Base-by-base conservation (phyloP, 345 rosid species). In the Moricandia moricandioides region DNA sequence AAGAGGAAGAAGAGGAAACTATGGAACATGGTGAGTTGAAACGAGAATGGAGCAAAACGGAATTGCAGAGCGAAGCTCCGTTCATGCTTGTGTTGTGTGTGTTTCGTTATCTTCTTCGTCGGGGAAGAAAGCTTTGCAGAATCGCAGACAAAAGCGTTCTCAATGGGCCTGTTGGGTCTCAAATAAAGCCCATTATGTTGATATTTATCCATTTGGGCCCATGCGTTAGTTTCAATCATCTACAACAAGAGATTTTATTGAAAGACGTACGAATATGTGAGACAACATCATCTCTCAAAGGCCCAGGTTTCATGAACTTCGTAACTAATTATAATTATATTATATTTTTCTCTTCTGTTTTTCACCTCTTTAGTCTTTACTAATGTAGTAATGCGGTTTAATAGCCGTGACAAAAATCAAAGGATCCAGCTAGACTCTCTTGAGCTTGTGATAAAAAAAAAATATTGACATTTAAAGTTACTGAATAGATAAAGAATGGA, bases 61-160 rank as follows among this genome's bases (percentile, higher is more conserved):
- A 78, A 57, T 80, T 72, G 37, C 80, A 66, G 33, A 74, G 65
- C 0, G 81, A 62, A 70, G 82, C 58, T 63, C 79, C 73, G 72
- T 70, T 76, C 56, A 49, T 49, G 56, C 56, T 49, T 43, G 17
- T 45, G 45, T 5, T 45, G 52, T 49, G 52, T 49, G 24, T 49
- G 56, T 49, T 49, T 49, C 56, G 56, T 49, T 49, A 49, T 49
- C 56, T 49, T 49, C 24, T 47, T n/a, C 54, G 18, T 14, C 54
- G 18, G 56, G 56, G 24, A 49, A 49, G 56, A 49, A 49, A 49
- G 6, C 56, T n/a, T n/a, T 7, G 56, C 0, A 7, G 56, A 49
- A 49, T 49, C 24, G 10, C 56, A 9, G 16, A 49, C 56, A 0
- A 16, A 49, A 49, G 18, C 56, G 24, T 49, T n/a, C 56, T 16